Evolutionary conservation across 768 basidiomycete genomes (phyloP).

Genomic region (Boletus patriciae): DNA sequence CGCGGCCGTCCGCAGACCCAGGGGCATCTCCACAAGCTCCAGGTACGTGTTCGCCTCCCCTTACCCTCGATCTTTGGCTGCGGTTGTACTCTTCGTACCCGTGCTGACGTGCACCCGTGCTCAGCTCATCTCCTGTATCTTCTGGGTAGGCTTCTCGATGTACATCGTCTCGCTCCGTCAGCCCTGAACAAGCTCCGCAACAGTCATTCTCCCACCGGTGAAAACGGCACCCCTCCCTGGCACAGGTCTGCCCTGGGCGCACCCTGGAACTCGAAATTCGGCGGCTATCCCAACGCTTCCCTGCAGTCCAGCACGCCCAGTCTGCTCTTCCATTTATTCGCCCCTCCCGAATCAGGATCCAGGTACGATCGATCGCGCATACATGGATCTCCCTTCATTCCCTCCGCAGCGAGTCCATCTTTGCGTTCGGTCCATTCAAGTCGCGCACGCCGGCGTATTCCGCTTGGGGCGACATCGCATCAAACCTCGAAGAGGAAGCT

Average conservation of each 20-base stretch:
- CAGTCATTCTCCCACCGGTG: slow-evolving; percentile 32
- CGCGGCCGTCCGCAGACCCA: slow-evolving; percentile 59
- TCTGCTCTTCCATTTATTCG: slow-evolving; percentile 70
- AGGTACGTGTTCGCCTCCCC: slow-evolving; percentile 38
- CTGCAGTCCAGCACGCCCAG: slow-evolving; percentile 61
- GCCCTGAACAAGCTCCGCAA: slow-evolving; percentile 29
- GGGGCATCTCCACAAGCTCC: slow-evolving; percentile 54
- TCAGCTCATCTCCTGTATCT: slow-evolving; percentile 31
- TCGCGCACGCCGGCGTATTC: slow-evolving; percentile 53
- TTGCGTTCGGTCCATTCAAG: slow-evolving; percentile 30
- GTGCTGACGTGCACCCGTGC: slow-evolving; percentile 24
- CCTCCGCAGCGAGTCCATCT: slow-evolving; percentile 40
- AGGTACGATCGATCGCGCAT: slow-evolving; percentile 28
- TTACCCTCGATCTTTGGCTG: slow-evolving; percentile 14
- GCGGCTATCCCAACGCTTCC: slow-evolving; percentile 50
- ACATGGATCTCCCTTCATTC: slow-evolving; percentile 19
- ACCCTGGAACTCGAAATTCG: slow-evolving; percentile 31
- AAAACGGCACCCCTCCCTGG: slow-evolving; percentile 29
- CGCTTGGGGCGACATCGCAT: slow-evolving; percentile 74
- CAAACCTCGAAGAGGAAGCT: slow-evolving; percentile 65
- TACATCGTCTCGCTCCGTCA: slow-evolving; percentile 19
- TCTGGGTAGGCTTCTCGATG: slow-evolving; percentile 43
- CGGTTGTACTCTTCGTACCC: slow-evolving; percentile 27
- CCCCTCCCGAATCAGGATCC: slow-evolving; percentile 64
- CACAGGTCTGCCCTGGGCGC: slow-evolving; percentile 24